A percentile compares a stretch with the other conserved stretches of the same genome.
phyloP scores from a whole-genome alignment of 164 flowering plant species.

The Vitis rotundifolia region DNA sequence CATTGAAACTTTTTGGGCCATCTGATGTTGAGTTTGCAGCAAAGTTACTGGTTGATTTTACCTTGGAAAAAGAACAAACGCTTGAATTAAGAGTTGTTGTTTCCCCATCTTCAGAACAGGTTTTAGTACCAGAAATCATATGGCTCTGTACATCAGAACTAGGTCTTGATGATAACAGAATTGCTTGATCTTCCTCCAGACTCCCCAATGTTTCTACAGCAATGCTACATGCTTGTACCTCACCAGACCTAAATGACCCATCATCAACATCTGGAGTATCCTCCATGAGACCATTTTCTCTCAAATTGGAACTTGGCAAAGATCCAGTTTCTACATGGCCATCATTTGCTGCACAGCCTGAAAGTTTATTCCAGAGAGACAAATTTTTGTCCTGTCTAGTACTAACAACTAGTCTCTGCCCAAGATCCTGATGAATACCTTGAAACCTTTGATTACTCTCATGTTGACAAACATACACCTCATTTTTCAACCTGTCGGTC shows the following conservation, averaged over 20 bases:
- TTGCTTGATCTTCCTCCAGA: conserved; percentile 14
- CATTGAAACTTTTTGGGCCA: conserved; percentile 7
- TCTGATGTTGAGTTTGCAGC: conserved; percentile 16
- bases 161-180: background rate
- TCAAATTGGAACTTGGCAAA: conserved; percentile 15
- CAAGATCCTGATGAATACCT: conserved; percentile 32
- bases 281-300: conserved; percentile 9
- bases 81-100: conserved; percentile 11
- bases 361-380: background rate
- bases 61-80: conserved; percentile 4
- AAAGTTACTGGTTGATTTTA: conserved; percentile 14
- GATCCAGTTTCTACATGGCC: conserved; percentile 6
- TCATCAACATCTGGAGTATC: conserved; percentile 17
- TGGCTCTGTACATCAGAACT: conserved; percentile 10
- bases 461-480: conserved; percentile 30
- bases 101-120: conserved; percentile 12
- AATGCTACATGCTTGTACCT: conserved; percentile 7
- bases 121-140: conserved; percentile 13
- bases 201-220: conserved; percentile 10
- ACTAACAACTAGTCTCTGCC: conserved; percentile 16
- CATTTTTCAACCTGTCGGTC: conserved; percentile 39
- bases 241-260: conserved; percentile 12
- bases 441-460: conserved; percentile 12
- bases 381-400: conserved; percentile 20
- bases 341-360: conserved; percentile 1